These are phyloP conservation scores for Clonostachys rosea DNA, from an alignment of 2,329 filamentous ascomycete genomes.

Conservation along the genomic window DNA sequence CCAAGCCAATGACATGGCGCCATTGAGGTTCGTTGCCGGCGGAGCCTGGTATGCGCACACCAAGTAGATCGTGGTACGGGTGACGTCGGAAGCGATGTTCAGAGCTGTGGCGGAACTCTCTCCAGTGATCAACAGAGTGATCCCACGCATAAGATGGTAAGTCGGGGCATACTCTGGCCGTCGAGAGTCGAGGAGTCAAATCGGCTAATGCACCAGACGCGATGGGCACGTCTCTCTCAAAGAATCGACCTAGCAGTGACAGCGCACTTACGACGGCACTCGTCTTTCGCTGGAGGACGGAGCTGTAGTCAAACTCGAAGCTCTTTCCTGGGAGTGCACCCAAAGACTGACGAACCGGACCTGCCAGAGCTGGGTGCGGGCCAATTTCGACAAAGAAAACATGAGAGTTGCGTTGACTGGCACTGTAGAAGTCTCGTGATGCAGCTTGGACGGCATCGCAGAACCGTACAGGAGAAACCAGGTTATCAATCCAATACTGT, in stretches of 20 bases:
- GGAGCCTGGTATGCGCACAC: constrained; percentile 2
- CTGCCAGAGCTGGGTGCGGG: constrained; percentile 5
- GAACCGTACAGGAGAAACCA: constrained; percentile 13
- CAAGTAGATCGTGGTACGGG: constrained; percentile 1
- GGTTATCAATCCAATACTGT: constrained; percentile 10
- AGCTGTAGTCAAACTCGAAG: too few species aligned
- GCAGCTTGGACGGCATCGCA: not conserved
- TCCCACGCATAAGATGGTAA: not conserved
- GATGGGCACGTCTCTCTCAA: too few species aligned
- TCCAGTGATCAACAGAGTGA: too few species aligned
- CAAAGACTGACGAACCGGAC: constrained; percentile 4
- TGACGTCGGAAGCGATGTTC: not conserved
- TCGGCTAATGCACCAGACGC: too few species aligned
- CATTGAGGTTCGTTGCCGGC: constrained; percentile 8
- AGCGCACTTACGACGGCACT: too few species aligned
- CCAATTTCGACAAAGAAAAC: constrained; percentile 6
- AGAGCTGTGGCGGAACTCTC: too few species aligned
- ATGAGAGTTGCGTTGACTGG: not conserved
- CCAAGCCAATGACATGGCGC: constrained; percentile 10
- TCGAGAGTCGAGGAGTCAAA: constrained; percentile 14
- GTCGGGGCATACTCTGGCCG: constrained; percentile 1
- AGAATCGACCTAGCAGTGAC: too few species aligned
- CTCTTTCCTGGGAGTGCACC: constrained; percentile 5
- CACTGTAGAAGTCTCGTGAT: too few species aligned
- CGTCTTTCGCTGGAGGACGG: too few species aligned